These are phyloP conservation scores for Croton setiger DNA, from an alignment of 441 rosid species.

Conservation along the genomic window DNA sequence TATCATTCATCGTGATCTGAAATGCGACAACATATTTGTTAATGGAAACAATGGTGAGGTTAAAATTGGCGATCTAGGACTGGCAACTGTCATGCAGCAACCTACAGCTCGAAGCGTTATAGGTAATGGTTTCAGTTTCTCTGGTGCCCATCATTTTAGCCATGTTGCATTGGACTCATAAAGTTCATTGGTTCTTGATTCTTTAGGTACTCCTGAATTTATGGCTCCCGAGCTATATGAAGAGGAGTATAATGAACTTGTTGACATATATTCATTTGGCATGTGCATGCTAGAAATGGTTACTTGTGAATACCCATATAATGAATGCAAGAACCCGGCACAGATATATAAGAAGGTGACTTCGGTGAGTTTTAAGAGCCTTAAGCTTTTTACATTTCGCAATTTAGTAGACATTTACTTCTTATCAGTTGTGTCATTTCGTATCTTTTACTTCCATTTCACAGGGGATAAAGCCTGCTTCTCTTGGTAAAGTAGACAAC, in stretches of 20 bases:
- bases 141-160: background rate
- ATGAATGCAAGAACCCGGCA: conserved; percentile 73
- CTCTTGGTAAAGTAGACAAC: conserved; percentile 68
- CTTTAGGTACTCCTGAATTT: conserved; percentile 74
- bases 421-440: background rate
- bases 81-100: conserved; percentile 79
- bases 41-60: conserved; percentile 82
- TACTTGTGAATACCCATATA: conserved; percentile 76
- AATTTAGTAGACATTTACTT: background rate
- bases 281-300: conserved; percentile 86
- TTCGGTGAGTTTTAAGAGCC: conserved; percentile 39
- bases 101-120: conserved; percentile 78
- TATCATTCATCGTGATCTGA: conserved; percentile 72
- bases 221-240: conserved; percentile 95
- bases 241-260: conserved; percentile 81
- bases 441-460: conserved; percentile 11
- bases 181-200: conserved; percentile 9
- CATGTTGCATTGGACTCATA: conserved; percentile 2
- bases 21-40: conserved; percentile 80
- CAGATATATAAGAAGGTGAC: conserved; percentile 83
- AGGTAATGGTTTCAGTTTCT: conserved; percentile 39
- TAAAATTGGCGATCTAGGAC: conserved; percentile 88
- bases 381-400: conserved; percentile 3
- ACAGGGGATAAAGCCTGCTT: conserved; percentile 76
- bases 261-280: conserved; percentile 83